These are phyloP conservation scores for Hemisphaericaspora xylanilytica DNA, from an alignment of 1,139 yeast species.

Conservation along the genomic window DNA sequence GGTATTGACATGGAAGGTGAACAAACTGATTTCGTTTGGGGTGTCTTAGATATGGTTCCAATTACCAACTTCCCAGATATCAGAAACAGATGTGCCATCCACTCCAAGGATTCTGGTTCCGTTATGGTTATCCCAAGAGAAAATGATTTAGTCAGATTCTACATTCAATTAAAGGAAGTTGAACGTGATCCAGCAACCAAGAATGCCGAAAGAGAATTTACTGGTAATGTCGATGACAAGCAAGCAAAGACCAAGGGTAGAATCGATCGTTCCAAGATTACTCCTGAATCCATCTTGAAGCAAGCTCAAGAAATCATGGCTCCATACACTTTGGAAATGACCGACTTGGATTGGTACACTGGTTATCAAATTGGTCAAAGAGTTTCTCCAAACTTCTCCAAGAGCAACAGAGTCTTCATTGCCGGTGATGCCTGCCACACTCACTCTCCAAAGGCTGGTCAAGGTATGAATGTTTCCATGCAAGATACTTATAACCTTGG, in stretches of 20 bases:
- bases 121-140: slow-evolving; percentile 37
- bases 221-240: slow-evolving; percentile 11
- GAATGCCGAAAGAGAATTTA: slow-evolving; percentile 6
- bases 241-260: slow-evolving; percentile 18
- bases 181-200: slow-evolving; percentile 18
- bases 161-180: slow-evolving; percentile 26
- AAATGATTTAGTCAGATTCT: slow-evolving; percentile 29
- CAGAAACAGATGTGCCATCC: slow-evolving; percentile 32
- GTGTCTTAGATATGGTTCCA: slow-evolving; percentile 35
- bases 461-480: slow-evolving; percentile 35
- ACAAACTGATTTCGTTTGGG: slow-evolving; percentile 36
- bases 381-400: slow-evolving; percentile 25
- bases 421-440: slow-evolving; percentile 41
- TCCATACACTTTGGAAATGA: slow-evolving; percentile 30
- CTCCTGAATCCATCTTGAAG: slow-evolving; percentile 26
- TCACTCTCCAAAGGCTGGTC: slow-evolving; percentile 40
- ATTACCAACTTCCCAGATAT: slow-evolving; percentile 37
- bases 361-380: slow-evolving; percentile 38
- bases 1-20: slow-evolving; percentile 30
- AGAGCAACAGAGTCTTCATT: slow-evolving; percentile 26
- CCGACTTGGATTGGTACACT: slow-evolving; percentile 29
- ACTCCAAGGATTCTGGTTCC: slow-evolving; percentile 29
- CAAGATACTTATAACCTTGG: slow-evolving; percentile 33
- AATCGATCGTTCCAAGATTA: slow-evolving; percentile 26
- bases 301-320: slow-evolving; percentile 27